Base-by-base conservation (phyloP, 495 filamentous ascomycete species). In the Haplographium delicatum region DNA sequence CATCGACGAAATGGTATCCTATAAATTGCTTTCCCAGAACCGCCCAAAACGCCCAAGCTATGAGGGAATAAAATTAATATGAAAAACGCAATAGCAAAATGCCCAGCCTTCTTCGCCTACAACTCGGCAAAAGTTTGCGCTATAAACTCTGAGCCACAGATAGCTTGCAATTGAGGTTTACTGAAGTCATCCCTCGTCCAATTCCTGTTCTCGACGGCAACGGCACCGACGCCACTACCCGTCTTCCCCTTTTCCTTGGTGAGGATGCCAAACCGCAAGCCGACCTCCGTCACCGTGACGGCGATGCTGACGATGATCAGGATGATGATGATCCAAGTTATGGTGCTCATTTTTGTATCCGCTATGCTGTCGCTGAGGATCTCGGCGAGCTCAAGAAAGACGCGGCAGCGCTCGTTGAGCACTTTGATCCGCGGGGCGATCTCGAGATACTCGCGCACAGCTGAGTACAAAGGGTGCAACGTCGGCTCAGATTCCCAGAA, bases 401-500 rank as follows among this genome's bases (percentile, higher is more conserved):
- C 93, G 24, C 86, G 79, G 61, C 94, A 99, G 38, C 94, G 87
- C 65, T 96, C 91, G 65, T 99, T 99, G 30, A 99, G 81, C 5
- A 96, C 90, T 62, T 93, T 84, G 54, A 95, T 93, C 20, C 93
- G 88, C 0, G 84, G 86, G 59, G 91, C 89, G 69, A 99, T 97
- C 62, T 99, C 93, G 38, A 99, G 83, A 64, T 99, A 99, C 62
- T 97, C 94, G 57, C 93, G 86, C 24, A 97, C 89, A 42, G 91
- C 93, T 47, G 80, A 80, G 67, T 99, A 99, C 34, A 99, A 82
- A 0, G 93, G 93, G 62, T 95, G 89, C 0, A 99, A 78, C 2
- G 88, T 95, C 28, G 93, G 93, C 62, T 99, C 93, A 25, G 84
- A 85, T 60, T 95, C 89, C 93, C 93, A 99, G 77, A 99, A 97